These are phyloP conservation scores for Mucuna pruriens DNA, from an alignment of 306 rosid species.

Conservation along the genomic window DNA sequence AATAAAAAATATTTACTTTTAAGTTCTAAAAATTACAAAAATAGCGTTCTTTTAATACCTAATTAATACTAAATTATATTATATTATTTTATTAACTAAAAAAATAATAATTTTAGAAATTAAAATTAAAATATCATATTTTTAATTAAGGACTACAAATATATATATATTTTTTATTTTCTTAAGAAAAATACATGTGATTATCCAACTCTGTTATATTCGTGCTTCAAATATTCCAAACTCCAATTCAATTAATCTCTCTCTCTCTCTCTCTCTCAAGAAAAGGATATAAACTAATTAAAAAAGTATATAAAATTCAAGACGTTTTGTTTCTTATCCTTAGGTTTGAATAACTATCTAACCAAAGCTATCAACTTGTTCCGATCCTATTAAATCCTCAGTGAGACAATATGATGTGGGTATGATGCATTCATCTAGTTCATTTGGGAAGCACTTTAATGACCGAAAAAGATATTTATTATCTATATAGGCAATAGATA, in stretches of 20 bases:
- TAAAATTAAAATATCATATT: too few relatives aligned
- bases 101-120: too few relatives aligned
- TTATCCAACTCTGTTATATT: neutral
- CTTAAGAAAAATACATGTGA: neutral
- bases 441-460: neutral
- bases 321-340: neutral
- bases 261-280: neutral
- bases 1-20: too few relatives aligned
- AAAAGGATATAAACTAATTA: neutral
- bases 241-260: neutral
- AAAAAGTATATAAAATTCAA: neutral
- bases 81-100: too few relatives aligned
- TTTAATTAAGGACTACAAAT: too few relatives aligned
- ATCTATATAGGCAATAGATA: neutral
- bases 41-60: too few relatives aligned
- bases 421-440: neutral
- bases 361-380: neutral
- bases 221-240: neutral
- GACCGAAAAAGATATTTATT: neutral
- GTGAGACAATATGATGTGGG: neutral
- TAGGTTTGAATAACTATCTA: neutral
- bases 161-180: too few relatives aligned
- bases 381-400: neutral
- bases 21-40: too few relatives aligned
- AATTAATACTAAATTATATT: too few relatives aligned